Evolutionary conservation across 2,329 filamentous ascomycete species (phyloP).

Genomic region (Bertia moriformis): DNA sequence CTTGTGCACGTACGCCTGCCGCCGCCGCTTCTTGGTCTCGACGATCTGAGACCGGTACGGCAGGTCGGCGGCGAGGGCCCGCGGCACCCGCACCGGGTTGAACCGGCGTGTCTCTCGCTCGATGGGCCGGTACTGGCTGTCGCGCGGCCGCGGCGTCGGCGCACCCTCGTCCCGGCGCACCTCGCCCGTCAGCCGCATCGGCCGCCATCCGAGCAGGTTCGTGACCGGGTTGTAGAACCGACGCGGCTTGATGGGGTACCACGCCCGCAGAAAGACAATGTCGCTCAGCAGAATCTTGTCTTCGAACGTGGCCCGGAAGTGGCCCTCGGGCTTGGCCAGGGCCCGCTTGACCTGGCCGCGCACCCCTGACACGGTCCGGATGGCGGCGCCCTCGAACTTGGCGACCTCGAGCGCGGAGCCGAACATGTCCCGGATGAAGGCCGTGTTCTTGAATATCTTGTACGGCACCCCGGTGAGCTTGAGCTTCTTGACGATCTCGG

Average conservation of each 20-base stretch:
- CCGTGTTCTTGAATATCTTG: slow-evolving; percentile 99
- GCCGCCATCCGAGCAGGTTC: slow-evolving; percentile 75
- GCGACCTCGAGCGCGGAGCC: slow-evolving; percentile 81
- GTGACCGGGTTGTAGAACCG: slow-evolving; percentile 95
- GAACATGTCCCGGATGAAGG: slow-evolving; percentile 99
- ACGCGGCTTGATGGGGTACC: slow-evolving; percentile 90
- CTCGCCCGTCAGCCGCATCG: slow-evolving; percentile 87
- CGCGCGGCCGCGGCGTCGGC: slow-evolving; percentile 63
- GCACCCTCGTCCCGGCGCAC: slow-evolving; percentile 66
- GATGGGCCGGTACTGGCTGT: slow-evolving; percentile 67
- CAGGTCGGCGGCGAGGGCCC: slow-evolving; percentile 41
- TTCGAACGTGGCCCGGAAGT: slow-evolving; percentile 94
- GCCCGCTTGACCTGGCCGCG: slow-evolving; percentile 95
- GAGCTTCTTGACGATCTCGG: slow-evolving; percentile 98
- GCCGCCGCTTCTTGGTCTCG: slow-evolving; percentile 42
- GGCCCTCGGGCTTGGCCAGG: slow-evolving; percentile 79
- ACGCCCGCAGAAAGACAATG: slow-evolving; percentile 88
- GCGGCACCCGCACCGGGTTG: slow-evolving; percentile 46
- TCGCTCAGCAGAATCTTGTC: slow-evolving; percentile 96
- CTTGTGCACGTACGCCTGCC: slow-evolving; percentile 51
- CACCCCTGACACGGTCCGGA: slow-evolving; percentile 90
- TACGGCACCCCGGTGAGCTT: slow-evolving; percentile 87
- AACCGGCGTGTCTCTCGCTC: slow-evolving; percentile 59
- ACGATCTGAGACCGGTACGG: slow-evolving; percentile 55
- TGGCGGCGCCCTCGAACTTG: slow-evolving; percentile 91